These are phyloP conservation scores for Anacardium occidentale DNA, from an alignment of 345 rosid genomes.

Conservation along the genomic window DNA sequence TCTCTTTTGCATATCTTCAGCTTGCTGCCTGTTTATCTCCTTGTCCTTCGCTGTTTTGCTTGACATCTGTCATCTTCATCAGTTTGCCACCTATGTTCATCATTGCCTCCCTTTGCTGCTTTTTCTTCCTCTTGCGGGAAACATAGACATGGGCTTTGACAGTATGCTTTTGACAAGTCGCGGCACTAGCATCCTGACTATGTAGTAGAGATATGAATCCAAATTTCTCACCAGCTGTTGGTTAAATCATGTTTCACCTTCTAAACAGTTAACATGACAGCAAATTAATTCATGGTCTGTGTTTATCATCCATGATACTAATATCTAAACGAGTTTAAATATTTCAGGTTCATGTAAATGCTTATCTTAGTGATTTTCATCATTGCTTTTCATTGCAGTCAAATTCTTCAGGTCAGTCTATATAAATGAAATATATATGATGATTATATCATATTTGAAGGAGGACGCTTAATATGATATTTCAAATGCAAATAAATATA, in stretches of 20 bases:
- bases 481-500: too few species aligned
- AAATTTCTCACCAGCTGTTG: neutral
- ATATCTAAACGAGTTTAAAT: conserved; percentile 20
- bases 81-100: too few species aligned
- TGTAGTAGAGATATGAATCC: neutral
- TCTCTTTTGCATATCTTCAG: too few species aligned
- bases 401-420: conserved; percentile 64
- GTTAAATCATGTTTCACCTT: neutral
- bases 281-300: neutral
- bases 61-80: too few species aligned
- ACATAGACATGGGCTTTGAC: too few species aligned
- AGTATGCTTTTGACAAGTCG: neutral
- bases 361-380: conserved; percentile 84
- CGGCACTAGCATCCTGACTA: neutral
- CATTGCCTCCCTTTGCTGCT: too few species aligned
- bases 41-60: too few species aligned
- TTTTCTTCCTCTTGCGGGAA: too few species aligned
- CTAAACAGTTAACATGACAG: neutral
- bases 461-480: too few species aligned
- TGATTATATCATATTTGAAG: too few species aligned
- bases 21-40: too few species aligned
- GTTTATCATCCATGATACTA: conserved; percentile 5
- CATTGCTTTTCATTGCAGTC: conserved; percentile 85
- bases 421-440: neutral
- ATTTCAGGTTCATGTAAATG: conserved; percentile 92